Conservation (phyloP, 768 basidiomycete species). For the Amanita jacksonii region DNA sequence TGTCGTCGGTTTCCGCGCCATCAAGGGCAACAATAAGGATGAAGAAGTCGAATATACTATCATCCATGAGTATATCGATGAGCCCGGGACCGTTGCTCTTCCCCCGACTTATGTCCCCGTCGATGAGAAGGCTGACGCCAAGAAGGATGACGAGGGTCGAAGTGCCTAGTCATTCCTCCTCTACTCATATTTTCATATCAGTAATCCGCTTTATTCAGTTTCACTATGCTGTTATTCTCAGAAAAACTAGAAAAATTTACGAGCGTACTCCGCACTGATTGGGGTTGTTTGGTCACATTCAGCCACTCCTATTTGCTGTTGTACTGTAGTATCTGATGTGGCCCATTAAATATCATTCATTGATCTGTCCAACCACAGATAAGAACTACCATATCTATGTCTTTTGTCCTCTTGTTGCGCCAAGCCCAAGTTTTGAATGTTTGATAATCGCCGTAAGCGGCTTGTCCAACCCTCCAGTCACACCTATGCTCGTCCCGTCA, state of each 20-base stretch:
- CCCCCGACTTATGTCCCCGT: constrained; percentile 47
- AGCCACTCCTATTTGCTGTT: too few species aligned
- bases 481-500: constrained; percentile 72
- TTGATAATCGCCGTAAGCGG: constrained; percentile 84
- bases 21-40: constrained; percentile 33
- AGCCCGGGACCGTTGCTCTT: constrained; percentile 38
- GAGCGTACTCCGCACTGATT: too few species aligned
- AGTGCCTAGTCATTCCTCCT: not conserved
- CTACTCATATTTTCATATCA: too few species aligned
- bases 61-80: constrained; percentile 28
- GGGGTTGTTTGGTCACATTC: too few species aligned
- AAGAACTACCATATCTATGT: not conserved
- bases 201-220: too few species aligned
- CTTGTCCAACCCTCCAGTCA: constrained; percentile 52
- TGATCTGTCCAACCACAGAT: too few species aligned
- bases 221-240: too few species aligned
- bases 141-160: constrained; percentile 8
- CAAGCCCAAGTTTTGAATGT: constrained; percentile 75
- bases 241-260: too few species aligned
- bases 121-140: constrained; percentile 39
- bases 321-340: too few species aligned
- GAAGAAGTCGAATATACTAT: constrained; percentile 30
- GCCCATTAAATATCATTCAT: too few species aligned
- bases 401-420: constrained; percentile 36
- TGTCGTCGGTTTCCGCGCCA: constrained; percentile 49